Evolutionary conservation across 1,284 basidiomycete genomes (phyloP), one percentile per base, ranked within the genome.

Genomic region (Malassezia slooffiae): DNA sequence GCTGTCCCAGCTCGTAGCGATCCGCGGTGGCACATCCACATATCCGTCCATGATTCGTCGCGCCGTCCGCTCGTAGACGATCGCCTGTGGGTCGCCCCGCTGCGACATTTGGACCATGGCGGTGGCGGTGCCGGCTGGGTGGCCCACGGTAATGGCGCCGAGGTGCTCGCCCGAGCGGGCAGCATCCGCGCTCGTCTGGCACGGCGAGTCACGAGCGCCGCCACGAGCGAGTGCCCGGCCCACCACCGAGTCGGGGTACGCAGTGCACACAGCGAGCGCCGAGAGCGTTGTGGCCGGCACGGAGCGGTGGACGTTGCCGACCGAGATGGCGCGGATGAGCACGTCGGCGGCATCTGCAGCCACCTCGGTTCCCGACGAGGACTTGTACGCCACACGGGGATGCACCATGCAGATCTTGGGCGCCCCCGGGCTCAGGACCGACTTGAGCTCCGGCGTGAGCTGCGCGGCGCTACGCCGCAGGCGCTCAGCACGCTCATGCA

Each of bases 401-500:
- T 56, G 54, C 16, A 69, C 50, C 30, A 69, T 52, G 52, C 62
- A 63, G 39, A 69, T 58, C 38, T 69, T 69, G 12, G 66, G 66
- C 13, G 60, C 58, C 3, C 60, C 55, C 0, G 58, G 52, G 27
- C 51, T 52, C 17, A 62, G 47, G 7, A 38, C 52, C 4, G 40
- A 32, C 3, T 20, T 13, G 5, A 64, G 45, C 7, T 21, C 41
- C 0, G 57, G 51, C 1, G 55, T 52, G 3, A 58, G 44, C 5
- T 23, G 27, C 1, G 55, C 53, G 1, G 57, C 53, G 1, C 42
- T 51, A 4, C 38, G 43, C 3, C 66, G 54, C 4, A 69, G 36
- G 2, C 33, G 9, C 32, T 67, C 64, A 63, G 47, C 15, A 47
- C 38, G 19, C 28, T 33, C 51, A 54, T 57, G 2, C 23, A 66